Base-by-base conservation (phyloP, 2,329 filamentous ascomycete genomes). In the Aspergillus sp. region DNA sequence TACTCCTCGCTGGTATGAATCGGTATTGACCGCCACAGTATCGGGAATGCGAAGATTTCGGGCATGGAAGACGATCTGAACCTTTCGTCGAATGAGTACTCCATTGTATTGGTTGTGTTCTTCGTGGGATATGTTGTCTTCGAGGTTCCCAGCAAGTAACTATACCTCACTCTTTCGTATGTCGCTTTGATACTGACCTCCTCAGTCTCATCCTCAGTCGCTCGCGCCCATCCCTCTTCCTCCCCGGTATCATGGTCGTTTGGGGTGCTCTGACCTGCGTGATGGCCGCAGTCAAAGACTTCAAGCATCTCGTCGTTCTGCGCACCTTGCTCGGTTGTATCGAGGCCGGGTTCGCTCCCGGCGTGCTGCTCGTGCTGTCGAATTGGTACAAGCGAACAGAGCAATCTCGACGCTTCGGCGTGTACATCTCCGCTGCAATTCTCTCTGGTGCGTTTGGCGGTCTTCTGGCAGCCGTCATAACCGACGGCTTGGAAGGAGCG, bases 341-440 rank as follows among this genome's bases (percentile, higher is more conserved):
- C 12, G 68, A 70, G 52, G 64, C 68, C 1, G 67, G 69, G 0
- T 69, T 71, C 36, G 66, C 66, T 2, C 69, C 67, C 0, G 67
- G 67, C 46, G 61, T 71, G 4, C 56, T 70, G 9, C 58, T 69
- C 16, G 54, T 84, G 20, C 76, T 87, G 6, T 84, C 82, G 0
- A 84, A 78, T 1, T 87, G 85, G 84, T 87, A 87, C 66, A 82
- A 83, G 59, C 82, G 79, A 53, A 78, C 80, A 10, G 85, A 87
- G 64, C 79, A 86, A 49, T 81, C 82, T 0, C 84, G 83, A 52
- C 80, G 85, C 3, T 84, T 84, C 49, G 82, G 79, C 7, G 70
- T 87, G 1, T 87, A 85, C 64, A 83, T 85, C 61, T 82, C 84
- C 16, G 83, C 82, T 1, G 83, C 82, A 0, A 81, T 85, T 2